Evolutionary conservation across 495 filamentous ascomycete genomes (phyloP).

Genomic region (Neurospora pannonica): DNA sequence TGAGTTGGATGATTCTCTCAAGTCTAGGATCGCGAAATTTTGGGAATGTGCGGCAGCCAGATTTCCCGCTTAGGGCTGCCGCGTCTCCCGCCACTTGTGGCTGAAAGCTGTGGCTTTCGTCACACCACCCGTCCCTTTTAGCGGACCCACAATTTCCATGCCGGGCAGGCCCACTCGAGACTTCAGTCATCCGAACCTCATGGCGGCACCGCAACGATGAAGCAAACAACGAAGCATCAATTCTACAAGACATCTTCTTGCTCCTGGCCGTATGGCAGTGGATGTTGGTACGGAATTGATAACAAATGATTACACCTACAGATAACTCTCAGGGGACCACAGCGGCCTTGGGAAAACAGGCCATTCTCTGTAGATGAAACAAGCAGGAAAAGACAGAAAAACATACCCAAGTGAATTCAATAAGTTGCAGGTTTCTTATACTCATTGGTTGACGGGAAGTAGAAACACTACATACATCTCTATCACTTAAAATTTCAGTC

Average conservation of each 20-base stretch:
- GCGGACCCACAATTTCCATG: background rate
- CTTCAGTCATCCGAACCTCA: background rate
- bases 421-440: background rate
- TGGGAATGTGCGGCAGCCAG: slow-evolving; percentile 24
- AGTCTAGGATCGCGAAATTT: slow-evolving; percentile 27
- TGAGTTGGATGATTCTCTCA: slow-evolving; percentile 22
- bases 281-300: background rate
- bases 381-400: background rate
- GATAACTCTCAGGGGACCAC: background rate
- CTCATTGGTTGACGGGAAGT: background rate
- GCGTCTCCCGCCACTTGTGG: background rate
- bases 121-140: background rate
- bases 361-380: background rate
- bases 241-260: background rate
- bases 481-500: background rate
- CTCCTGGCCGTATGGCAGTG: background rate
- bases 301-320: background rate
- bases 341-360: background rate
- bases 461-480: background rate
- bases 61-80: slow-evolving; percentile 26
- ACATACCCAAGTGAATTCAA: background rate
- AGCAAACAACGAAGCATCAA: background rate
- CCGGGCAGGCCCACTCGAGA: background rate
- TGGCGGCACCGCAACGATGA: background rate
- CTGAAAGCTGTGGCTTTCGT: background rate